Conservation (phyloP, 257 asterid species). For the Gynochthodes officinalis region DNA sequence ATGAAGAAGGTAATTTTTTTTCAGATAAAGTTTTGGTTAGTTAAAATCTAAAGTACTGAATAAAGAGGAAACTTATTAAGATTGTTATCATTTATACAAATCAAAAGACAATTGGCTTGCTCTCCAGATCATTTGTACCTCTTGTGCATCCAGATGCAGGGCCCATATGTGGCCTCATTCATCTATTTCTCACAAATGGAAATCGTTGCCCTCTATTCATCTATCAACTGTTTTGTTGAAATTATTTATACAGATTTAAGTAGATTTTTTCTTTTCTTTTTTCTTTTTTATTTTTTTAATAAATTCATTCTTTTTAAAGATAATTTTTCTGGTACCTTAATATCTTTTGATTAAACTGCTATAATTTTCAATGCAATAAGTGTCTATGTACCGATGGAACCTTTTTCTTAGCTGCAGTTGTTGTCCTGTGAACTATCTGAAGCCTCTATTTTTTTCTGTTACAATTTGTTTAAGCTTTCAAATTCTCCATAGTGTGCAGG, state of each 20-base stretch:
- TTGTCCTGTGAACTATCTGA: background rate
- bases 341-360: background rate
- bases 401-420: conserved; percentile 6
- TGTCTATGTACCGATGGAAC: background rate
- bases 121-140: background rate
- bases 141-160: background rate
- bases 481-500: background rate
- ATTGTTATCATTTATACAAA: background rate
- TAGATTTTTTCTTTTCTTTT: too few species aligned
- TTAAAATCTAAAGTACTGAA: background rate
- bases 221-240: background rate
- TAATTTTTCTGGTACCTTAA: background rate
- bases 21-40: conserved; percentile 9
- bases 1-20: conserved; percentile 53
- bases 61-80: background rate
- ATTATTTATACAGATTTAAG: background rate
- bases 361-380: background rate
- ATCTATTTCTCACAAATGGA: background rate
- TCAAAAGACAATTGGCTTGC: background rate
- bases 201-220: background rate
- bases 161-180: background rate
- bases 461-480: background rate
- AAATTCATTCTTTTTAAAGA: background rate
- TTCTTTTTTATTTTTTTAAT: background rate
- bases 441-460: background rate